Percentiles rank a stretch among this genome's conserved stretches.
Evolutionary conservation across 495 filamentous ascomycete species (phyloP).

Genomic region (Trichoderma virens): DNA sequence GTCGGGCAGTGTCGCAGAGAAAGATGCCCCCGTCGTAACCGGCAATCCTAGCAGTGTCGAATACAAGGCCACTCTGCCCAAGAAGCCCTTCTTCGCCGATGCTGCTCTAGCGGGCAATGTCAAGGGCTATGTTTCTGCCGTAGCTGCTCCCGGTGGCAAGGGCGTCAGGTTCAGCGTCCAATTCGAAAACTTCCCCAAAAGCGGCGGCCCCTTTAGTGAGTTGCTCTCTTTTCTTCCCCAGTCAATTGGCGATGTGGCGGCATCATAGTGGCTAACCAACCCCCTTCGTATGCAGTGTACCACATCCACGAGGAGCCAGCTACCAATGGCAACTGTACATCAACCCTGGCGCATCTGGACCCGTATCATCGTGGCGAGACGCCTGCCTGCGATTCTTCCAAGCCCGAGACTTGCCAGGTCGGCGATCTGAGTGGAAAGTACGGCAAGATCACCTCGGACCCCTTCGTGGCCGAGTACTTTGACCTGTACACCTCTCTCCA

Average conservation of each 20-base stretch:
- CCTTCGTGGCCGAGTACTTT: conserved; percentile 43
- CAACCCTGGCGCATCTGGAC: conserved; percentile 53
- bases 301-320: conserved; percentile 75
- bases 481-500: conserved; percentile 62
- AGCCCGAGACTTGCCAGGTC: conserved; percentile 67
- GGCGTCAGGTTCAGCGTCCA: conserved; percentile 56
- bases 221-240: conserved; percentile 13
- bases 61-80: conserved; percentile 54
- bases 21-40: conserved; percentile 46
- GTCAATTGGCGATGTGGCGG: background rate
- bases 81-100: conserved; percentile 37
- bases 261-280: conserved; percentile 10
- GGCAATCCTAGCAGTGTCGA: conserved; percentile 54
- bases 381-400: conserved; percentile 52
- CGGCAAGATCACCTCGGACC: conserved; percentile 48
- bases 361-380: conserved; percentile 52
- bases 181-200: conserved; percentile 57
- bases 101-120: conserved; percentile 46
- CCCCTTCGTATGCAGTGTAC: conserved; percentile 54
- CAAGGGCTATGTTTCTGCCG: conserved; percentile 53
- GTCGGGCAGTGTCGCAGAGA: conserved; percentile 7
- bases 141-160: conserved; percentile 44
- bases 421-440: conserved; percentile 83
- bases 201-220: conserved; percentile 65
- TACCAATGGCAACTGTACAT: conserved; percentile 69